Base-by-base conservation (phyloP, 2,329 filamentous ascomycete species). In the Fusarium bactridioides region DNA sequence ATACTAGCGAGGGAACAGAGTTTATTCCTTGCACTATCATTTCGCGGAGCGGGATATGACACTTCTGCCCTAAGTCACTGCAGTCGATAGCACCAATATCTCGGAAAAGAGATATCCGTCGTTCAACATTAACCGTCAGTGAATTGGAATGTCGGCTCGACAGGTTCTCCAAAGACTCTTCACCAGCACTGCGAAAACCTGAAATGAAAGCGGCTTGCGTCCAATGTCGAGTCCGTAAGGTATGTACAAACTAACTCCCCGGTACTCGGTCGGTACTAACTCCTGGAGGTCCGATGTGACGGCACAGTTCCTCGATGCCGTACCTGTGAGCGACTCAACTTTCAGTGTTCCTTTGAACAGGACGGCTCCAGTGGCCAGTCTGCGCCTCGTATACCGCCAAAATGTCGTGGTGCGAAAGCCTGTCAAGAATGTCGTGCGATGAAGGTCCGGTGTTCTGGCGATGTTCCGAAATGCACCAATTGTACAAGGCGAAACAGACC, bases 161-260 rank as follows among this genome's bases (percentile, higher is more conserved):
- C 43, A 48, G 23, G 15, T 16, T 19, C 18, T 23, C 13, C 38
- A 29, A 29, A 44, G 5, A 35, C 1, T 23, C n/a, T 41, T 40
- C 18, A 27, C 2, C 44, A 54, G 16, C 37, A 31, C 41, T 35
- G 57, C 33, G 21, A 60, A 51, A 31, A 25, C 64, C 43, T 50
- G 43, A 51, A 31, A 78, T 78, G 76, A 78, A 76, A 51, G 76
- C 76, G 23, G 76, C 76, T 23, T 78, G 76, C 51, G 76, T 78
- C 50, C 76, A 78, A 27, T 78, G 76, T 65, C 74, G 76, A 53
- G 76, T 78, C 45, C 76, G 76, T 59, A 78, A 78, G 76, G 76
- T 78, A 73, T 45, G 57, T 43, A 57, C 19, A 41, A 21, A 40
- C 29, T 18, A 21, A 16, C 19, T 25, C 57, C 44, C 40, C 75